A percentile compares a stretch with the other conserved stretches of the same genome.
phyloP scores from a whole-genome alignment of 2,329 filamentous ascomycete genomes.

The Pestalotiopsis sp. region DNA sequence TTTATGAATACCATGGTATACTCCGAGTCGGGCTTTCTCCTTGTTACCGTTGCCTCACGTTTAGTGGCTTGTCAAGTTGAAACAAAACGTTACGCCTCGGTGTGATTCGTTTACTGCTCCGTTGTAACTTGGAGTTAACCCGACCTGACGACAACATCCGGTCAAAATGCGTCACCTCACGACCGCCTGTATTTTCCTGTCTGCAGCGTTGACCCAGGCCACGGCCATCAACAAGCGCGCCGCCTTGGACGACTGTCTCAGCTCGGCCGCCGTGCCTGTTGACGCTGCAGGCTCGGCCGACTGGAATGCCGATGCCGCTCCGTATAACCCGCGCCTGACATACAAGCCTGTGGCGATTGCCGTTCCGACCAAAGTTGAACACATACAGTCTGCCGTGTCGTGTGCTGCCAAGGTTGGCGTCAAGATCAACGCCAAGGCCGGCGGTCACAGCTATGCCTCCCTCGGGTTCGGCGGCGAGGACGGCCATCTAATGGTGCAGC shows the following conservation, averaged over 20 bases:
- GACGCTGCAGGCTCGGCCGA: conserved; percentile 30
- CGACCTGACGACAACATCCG: not conserved
- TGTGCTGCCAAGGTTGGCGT: conserved; percentile 42
- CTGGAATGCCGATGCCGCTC: conserved; percentile 28
- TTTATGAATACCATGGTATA: too few species aligned
- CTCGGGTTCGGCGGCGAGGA: conserved; percentile 47
- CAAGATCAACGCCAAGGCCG: conserved; percentile 48
- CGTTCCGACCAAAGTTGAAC: conserved; percentile 41
- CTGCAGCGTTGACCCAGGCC: conserved; percentile 23
- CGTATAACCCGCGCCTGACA: conserved; percentile 31
- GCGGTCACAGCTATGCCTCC: conserved; percentile 53
- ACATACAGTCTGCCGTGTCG: conserved; percentile 45
- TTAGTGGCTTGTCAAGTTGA: not conserved
- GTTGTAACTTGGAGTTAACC: not conserved
- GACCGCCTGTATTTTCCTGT: conserved; percentile 28
- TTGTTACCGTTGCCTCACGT: not conserved
- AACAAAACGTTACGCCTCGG: not conserved
- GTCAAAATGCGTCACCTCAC: not conserved
- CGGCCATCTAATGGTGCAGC: conserved; percentile 47
- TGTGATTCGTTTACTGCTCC: not conserved
- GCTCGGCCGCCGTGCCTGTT: conserved; percentile 21
- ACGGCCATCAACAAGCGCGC: conserved; percentile 28
- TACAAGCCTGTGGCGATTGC: conserved; percentile 43
- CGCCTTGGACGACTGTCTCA: conserved; percentile 30
- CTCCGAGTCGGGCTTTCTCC: too few species aligned